These are phyloP conservation scores for Ophiostoma tasmaniense DNA, from an alignment of 2,329 filamentous ascomycete genomes.

Conservation along the genomic window DNA sequence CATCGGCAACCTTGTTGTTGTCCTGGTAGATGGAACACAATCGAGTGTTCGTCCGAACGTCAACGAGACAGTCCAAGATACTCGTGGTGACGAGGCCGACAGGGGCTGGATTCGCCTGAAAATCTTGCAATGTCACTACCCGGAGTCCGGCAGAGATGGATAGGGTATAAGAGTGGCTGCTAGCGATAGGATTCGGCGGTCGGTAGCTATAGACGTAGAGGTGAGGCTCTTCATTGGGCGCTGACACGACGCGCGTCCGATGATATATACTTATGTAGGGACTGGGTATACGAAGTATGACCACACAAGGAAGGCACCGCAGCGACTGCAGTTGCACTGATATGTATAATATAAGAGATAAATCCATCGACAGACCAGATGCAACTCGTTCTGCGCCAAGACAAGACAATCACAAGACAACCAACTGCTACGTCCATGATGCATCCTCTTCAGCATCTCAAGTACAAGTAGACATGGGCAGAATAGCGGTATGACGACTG, in stretches of 20 bases:
- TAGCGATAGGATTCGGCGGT: background rate
- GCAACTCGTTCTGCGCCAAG: background rate
- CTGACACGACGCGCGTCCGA: background rate
- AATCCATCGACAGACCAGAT: no score
- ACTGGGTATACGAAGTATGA: background rate
- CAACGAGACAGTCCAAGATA: background rate
- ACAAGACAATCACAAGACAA: background rate
- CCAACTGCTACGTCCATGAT: background rate
- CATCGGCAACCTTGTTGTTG: background rate
- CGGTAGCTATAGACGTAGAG: background rate
- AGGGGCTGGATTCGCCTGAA: background rate
- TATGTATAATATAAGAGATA: no score
- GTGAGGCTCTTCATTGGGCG: slow-evolving; percentile 5
- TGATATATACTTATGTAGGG: background rate
- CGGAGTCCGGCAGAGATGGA: background rate
- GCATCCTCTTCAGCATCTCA: background rate
- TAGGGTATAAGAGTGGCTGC: background rate
- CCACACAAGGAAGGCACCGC: background rate
- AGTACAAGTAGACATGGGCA: background rate
- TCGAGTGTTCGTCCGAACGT: background rate
- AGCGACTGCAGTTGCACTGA: background rate
- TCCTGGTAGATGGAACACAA: background rate
- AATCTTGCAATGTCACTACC: background rate
- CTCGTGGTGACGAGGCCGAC: background rate
- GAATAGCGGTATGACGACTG: background rate